Evolutionary conservation across 2,329 filamentous ascomycete species (phyloP).

Genomic region (Coniella lustricola): DNA sequence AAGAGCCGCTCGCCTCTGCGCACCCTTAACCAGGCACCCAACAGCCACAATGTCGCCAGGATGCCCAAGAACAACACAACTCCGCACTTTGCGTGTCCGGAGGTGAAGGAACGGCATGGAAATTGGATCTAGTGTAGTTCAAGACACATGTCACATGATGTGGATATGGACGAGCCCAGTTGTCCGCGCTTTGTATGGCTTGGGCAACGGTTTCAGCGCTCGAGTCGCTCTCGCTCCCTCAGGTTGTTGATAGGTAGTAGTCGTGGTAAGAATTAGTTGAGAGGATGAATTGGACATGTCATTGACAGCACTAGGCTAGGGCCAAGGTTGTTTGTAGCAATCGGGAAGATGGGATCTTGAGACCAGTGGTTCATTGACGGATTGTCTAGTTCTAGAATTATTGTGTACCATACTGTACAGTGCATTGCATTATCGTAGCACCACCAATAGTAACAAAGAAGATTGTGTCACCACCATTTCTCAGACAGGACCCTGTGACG

Average conservation of each 20-base stretch:
- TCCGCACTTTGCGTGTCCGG: constrained; percentile 1
- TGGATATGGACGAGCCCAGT: background rate
- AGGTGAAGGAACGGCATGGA: constrained; percentile 7
- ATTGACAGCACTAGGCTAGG: no score
- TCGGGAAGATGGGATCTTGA: no score
- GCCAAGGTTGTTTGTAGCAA: no score
- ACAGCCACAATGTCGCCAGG: no score
- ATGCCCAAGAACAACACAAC: constrained; percentile 7
- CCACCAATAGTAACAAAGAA: background rate
- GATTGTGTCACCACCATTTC: constrained; percentile 30
- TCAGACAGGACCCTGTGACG: constrained; percentile 27
- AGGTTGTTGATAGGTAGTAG: background rate
- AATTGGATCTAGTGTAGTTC: constrained; percentile 18
- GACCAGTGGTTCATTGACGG: no score
- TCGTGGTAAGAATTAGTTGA: background rate
- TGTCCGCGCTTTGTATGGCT: constrained; percentile 3
- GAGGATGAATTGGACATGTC: no score
- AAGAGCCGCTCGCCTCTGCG: constrained; percentile 12
- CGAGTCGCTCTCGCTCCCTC: background rate
- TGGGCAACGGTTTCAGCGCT: background rate
- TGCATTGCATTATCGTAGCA: background rate
- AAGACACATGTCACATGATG: constrained; percentile 1
- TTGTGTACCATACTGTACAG: no score
- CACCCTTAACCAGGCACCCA: background rate
- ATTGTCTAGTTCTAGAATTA: no score